Evolutionary conservation across 129 eudicot genomes (phyloP).

Genomic region (Centrapalus pauciflorus): DNA sequence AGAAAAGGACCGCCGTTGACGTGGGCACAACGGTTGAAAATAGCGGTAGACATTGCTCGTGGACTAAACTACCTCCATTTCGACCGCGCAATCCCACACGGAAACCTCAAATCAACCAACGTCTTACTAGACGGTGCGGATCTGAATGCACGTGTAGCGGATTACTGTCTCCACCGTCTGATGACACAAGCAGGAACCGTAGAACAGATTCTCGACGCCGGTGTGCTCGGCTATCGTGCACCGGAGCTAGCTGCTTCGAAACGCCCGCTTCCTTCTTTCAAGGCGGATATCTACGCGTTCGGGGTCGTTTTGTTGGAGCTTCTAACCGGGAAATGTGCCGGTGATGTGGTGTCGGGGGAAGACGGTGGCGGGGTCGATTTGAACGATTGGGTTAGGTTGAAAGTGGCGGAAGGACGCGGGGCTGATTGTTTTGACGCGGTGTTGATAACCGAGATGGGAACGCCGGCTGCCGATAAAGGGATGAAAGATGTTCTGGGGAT

Average conservation of each 20-base stretch:
- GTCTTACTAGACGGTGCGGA: conserved; percentile 73
- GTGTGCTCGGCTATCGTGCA: conserved; percentile 94
- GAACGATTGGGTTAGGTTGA: conserved; percentile 89
- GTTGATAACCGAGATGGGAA: conserved; percentile 50
- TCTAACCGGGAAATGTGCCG: conserved; percentile 91
- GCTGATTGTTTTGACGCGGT: conserved; percentile 77
- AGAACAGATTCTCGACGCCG: conserved; percentile 95
- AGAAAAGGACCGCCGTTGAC: conserved; percentile 84
- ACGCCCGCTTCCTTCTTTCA: conserved; percentile 93
- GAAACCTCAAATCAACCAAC: conserved; percentile 94
- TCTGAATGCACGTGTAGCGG: conserved; percentile 82
- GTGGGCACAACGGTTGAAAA: conserved; percentile 93
- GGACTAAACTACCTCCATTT: conserved; percentile 99
- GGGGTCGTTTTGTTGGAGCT: conserved; percentile 90
- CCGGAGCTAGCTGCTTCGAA: conserved; percentile 87
- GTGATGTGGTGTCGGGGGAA: conserved; percentile 90
- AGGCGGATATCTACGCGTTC: conserved; percentile 89
- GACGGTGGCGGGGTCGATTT: conserved; percentile 93
- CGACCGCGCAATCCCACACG: conserved; percentile 96
- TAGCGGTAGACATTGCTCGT: conserved; percentile 92
- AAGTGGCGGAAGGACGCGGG: conserved; percentile 85
- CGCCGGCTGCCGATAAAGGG: conserved; percentile 68
- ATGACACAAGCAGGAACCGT: conserved; percentile 96
- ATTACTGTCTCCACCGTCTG: conserved; percentile 92
- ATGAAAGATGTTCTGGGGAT: conserved; percentile 90